Evolutionary conservation across 805 yeast genomes (phyloP), one percentile per base, ranked within the genome.

Genomic region (Starmera amethionina): DNA sequence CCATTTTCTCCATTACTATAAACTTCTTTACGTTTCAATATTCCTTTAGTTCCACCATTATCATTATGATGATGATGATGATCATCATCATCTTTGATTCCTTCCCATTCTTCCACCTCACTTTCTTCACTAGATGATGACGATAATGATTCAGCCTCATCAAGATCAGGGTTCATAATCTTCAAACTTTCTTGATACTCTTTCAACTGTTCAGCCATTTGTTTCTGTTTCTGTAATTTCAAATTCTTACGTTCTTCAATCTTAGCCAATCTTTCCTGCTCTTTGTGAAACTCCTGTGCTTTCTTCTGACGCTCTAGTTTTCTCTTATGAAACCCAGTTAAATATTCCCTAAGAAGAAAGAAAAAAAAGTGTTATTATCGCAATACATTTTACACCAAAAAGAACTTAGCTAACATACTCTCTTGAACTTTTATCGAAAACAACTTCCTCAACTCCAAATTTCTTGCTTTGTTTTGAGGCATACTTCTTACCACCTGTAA

Each of bases 311-410:
- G 73, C 54, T 84, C 84, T 14, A 90, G 58, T 58, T 90, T 90
- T 55, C 98, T 75, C 64, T 90, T 90, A 61, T 93, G 97, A 60
- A 90, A 90, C 33, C 98, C 98, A 3, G 97, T 90, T 49, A 90
- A 65, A 59, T 79, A 90, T 45, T 90, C 95, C 28, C 66, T 60
- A 19, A 19, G 46, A 45, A 10, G 14, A 37, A 39, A 27, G 9
- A 22, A 22, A 37, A 16, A 22, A 22, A 37, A 16, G 32, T 16
- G 18, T 15, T 33, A 11, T 13, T 13, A 29, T 8, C 7, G 10
- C 10, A 27, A 27, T 8, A 27, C 29, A 27, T 31, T 5, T 31
- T 31, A 31, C n/a, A 14, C 13, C 7, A 31, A 8, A 31, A 31
- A 31, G 16, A 31, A 14, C 13, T 31, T 7, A 31, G 8, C 8